phyloP scores from a whole-genome alignment of 805 yeast genomes.

The Cyberlindnera sargentensis region DNA sequence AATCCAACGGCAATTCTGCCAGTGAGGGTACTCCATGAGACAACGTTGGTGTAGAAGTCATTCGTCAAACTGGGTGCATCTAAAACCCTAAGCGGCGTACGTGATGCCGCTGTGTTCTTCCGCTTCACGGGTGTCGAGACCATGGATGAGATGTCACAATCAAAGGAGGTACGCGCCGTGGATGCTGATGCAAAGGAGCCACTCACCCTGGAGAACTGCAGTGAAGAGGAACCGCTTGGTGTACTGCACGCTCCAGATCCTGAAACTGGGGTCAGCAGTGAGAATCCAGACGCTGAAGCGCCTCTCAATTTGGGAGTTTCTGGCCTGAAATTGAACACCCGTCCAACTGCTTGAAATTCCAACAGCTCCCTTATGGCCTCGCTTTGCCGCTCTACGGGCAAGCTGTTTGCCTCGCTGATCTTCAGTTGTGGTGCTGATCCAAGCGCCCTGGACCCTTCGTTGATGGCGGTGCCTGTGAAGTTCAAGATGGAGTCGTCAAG shows the following conservation, averaged over 20 bases:
- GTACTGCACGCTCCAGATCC: background rate
- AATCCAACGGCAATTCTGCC: constrained; percentile 61
- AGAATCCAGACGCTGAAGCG: background rate
- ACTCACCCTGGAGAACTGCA: too few species aligned
- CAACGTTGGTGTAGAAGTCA: constrained; percentile 71
- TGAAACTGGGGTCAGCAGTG: background rate
- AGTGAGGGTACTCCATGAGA: constrained; percentile 58
- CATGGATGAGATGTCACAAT: constrained; percentile 10
- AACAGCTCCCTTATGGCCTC: constrained; percentile 44
- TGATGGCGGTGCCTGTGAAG: constrained; percentile 8
- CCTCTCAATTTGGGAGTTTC: background rate
- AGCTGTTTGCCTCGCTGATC: background rate
- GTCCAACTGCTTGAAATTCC: constrained; percentile 32
- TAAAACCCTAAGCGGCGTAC: constrained; percentile 42
- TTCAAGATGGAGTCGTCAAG: constrained; percentile 13
- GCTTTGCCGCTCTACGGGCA: constrained; percentile 19
- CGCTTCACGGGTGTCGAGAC: constrained; percentile 3
- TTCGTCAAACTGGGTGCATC: constrained; percentile 69
- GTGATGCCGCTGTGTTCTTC: constrained; percentile 27
- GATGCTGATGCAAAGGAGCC: background rate
- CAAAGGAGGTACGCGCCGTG: constrained; percentile 2
- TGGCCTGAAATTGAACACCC: constrained; percentile 34
- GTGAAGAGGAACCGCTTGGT: too few species aligned
- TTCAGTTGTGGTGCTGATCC: background rate
- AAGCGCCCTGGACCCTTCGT: constrained; percentile 11